phyloP scores from a whole-genome alignment of 148 eudicot genomes.

The Spergularia bocconei region DNA sequence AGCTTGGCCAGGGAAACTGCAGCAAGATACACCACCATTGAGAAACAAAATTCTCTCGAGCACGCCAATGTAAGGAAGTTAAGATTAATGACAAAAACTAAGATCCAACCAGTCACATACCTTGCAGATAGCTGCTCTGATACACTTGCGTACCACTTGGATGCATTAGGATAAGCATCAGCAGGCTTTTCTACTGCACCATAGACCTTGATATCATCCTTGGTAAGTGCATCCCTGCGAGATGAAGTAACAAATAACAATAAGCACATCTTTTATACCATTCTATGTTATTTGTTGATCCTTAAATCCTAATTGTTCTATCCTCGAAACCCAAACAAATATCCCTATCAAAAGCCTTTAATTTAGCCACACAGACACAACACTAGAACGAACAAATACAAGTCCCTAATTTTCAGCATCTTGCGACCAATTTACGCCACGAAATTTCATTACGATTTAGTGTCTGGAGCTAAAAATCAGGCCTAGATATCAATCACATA shows the following conservation, averaged over 20 bases:
- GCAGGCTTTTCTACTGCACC: slow-evolving; percentile 23
- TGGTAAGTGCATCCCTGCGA: slow-evolving; percentile 6
- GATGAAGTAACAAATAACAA: too few species aligned
- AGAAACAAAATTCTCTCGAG: background rate
- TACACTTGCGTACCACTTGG: slow-evolving; percentile 17
- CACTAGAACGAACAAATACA: background rate
- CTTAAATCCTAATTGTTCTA: background rate
- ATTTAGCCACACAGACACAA: background rate
- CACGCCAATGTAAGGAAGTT: too few species aligned
- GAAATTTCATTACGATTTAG: too few species aligned
- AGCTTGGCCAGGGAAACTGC: slow-evolving; percentile 89
- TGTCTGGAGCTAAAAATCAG: too few species aligned
- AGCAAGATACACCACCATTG: background rate
- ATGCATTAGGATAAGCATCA: slow-evolving; percentile 19
- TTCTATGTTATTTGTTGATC: background rate
- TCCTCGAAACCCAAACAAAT: background rate
- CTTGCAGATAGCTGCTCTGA: slow-evolving; percentile 19
- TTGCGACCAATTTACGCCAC: too few species aligned
- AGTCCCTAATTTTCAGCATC: background rate
- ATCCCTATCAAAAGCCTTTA: background rate
- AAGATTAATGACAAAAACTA: background rate
- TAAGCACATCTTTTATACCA: background rate
- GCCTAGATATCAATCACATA: too few species aligned
- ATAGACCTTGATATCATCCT: slow-evolving; percentile 12
- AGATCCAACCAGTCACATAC: background rate